Conservation (phyloP, 2,329 filamentous ascomycete species). For the Fusarium praegraminearum region DNA sequence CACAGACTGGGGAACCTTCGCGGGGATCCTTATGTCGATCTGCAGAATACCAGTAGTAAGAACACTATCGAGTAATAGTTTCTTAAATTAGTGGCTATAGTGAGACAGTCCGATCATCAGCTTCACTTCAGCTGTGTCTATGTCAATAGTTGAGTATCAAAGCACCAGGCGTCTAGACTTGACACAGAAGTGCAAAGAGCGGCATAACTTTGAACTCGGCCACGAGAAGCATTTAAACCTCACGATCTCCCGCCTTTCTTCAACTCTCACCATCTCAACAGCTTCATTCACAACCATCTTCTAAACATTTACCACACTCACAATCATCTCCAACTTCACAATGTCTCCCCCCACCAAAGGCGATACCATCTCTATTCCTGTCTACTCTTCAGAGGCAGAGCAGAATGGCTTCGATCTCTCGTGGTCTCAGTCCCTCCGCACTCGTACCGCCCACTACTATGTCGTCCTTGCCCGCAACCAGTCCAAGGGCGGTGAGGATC, state of each 20-base stretch:
- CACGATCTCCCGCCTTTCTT: rapidly evolving
- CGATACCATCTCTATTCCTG: slow-evolving; percentile 22
- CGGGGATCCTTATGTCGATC: no score
- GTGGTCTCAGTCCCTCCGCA: slow-evolving; percentile 30
- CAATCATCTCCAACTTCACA: background rate
- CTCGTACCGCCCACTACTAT: slow-evolving; percentile 30
- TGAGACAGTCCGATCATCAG: background rate
- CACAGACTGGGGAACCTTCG: background rate
- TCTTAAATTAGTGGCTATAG: background rate
- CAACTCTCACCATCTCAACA: background rate
- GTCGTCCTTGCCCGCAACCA: slow-evolving; percentile 27
- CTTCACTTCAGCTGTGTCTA: background rate
- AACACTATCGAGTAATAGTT: background rate
- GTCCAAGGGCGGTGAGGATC: slow-evolving; percentile 19
- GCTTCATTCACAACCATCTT: rapidly evolving
- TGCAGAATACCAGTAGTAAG: background rate
- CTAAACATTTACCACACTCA: background rate
- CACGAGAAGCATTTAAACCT: background rate
- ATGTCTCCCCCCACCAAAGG: slow-evolving; percentile 32
- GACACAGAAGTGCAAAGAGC: background rate
- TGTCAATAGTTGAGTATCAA: background rate
- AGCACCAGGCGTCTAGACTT: rapidly evolving
- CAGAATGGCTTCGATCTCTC: slow-evolving; percentile 16
- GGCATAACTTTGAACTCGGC: rapidly evolving
- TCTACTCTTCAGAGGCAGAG: slow-evolving; percentile 25